Conservation (phyloP, 2,329 filamentous ascomycete genomes). For the Thermochaetoides dissita region DNA sequence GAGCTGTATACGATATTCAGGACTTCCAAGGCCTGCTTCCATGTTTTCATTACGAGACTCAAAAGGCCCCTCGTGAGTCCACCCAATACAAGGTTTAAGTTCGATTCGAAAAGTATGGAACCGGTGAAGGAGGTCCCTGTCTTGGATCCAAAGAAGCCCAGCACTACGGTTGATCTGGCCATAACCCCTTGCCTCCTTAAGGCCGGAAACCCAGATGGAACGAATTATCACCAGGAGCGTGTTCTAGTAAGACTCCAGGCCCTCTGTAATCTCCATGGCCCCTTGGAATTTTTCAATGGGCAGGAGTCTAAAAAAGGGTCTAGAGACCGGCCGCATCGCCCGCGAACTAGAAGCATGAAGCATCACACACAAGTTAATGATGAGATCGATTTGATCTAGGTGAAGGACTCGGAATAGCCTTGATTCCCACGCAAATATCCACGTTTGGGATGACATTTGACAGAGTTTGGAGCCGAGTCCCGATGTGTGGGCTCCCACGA, state of each 20-base stretch:
- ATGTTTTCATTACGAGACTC: slow-evolving; percentile 5
- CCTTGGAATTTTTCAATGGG: not conserved
- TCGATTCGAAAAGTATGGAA: slow-evolving; percentile 7
- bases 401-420: too few relatives aligned
- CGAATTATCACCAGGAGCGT: slow-evolving; percentile 2
- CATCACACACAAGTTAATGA: too few relatives aligned
- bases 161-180: slow-evolving; percentile 1
- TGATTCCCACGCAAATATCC: too few relatives aligned
- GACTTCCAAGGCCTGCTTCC: slow-evolving; percentile 4
- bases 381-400: too few relatives aligned
- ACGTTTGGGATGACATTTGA: too few relatives aligned
- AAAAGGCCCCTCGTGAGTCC: not conserved
- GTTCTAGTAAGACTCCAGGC: slow-evolving; percentile 8
- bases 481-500: too few relatives aligned
- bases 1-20: slow-evolving; percentile 5
- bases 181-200: slow-evolving; percentile 8
- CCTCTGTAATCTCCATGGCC: not conserved
- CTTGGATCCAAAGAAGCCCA: not conserved
- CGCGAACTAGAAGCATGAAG: not conserved
- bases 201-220: slow-evolving; percentile 5
- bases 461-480: too few relatives aligned
- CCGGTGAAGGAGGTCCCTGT: not conserved
- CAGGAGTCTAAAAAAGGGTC: not conserved
- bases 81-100: slow-evolving; percentile 1
- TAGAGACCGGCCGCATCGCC: too few relatives aligned